phyloP scores from a whole-genome alignment of 1,284 basidiomycete genomes.

The Dichomitus squalens region DNA sequence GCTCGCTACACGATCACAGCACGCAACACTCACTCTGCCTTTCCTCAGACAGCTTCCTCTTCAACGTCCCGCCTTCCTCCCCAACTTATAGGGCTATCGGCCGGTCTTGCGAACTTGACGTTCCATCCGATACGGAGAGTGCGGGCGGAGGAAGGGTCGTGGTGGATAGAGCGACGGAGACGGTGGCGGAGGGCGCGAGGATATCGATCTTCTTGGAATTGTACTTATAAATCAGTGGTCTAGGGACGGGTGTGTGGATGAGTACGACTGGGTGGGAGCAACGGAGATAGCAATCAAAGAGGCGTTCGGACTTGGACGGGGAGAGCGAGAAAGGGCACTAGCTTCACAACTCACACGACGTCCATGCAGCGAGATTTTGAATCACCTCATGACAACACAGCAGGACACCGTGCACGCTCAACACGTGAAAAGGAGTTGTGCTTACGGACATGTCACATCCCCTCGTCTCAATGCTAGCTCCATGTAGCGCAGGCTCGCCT shows the following conservation, averaged over 20 bases:
- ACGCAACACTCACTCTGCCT: constrained; percentile 37
- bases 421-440: no score
- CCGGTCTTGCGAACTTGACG: constrained; percentile 49
- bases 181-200: constrained; percentile 32
- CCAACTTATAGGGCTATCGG: constrained; percentile 52
- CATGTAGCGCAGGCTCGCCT: no score
- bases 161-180: constrained; percentile 35
- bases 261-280: no score
- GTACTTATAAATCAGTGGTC: constrained; percentile 62
- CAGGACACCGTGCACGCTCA: no score
- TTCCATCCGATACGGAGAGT: constrained; percentile 35
- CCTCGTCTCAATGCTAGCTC: no score
- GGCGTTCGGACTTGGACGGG: no score
- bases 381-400: no score
- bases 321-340: no score
- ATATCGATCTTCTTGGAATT: constrained; percentile 58
- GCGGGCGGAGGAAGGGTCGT: constrained; percentile 29
- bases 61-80: constrained; percentile 34
- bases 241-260: constrained; percentile 10
- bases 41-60: constrained; percentile 32
- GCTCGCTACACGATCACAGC: background rate
- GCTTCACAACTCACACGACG: no score
- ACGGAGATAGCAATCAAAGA: no score
- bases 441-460: no score
- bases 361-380: no score